Evolutionary conservation across 441 rosid genomes (phyloP), one percentile per base, ranked within the genome.

Genomic region (Adansonia rubrostipa): DNA sequence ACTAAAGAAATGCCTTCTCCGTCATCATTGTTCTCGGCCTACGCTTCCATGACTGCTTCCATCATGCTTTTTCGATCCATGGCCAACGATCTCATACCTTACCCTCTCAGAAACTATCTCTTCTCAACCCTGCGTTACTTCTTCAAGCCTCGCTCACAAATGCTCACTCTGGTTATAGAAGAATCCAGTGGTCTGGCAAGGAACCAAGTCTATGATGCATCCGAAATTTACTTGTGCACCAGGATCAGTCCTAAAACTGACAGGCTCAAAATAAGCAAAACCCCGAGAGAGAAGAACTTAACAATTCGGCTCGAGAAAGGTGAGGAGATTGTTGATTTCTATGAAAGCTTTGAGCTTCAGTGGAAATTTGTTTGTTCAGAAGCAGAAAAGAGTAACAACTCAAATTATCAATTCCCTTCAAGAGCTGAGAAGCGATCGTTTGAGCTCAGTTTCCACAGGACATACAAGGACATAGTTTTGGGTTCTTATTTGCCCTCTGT

Each of bases 401-500:
- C 76, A n/a, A 33, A 64, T 6, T 66, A 82, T 5, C 64, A 53
- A 10, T 61, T 48, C 0, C 54, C 51, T 14, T 0, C 74, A 14
- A 56, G 47, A n/a, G 28, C 56, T 0, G 89, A 86, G 77, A 80
- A 64, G 20, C 82, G 82, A 48, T 78, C 42, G 1, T 89, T 91
- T 47, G 89, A 87, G 84, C 82, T 91, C 13, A 80, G 84, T 58
- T 90, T 91, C 83, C 83, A 84, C 77, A 87, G 84, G 79, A 80
- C 82, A 22, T 72, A 87, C 66, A 88, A 81, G 77, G 91, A 89
- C 53, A 42, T 75, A 57, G 82, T 88, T 54, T 45, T 88, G 11
- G 79, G 48, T 6, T 83, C 91, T 69, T 88, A 88, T 71, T n/a
- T 90, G 9, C 87, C 92, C 7, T 69, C 45, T 66, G 13, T 92